A percentile compares a stretch with the other conserved stretches of the same genome.
Evolutionary conservation across 2,329 filamentous ascomycete genomes (phyloP).

Genomic region (Ophiosphaerella herpotricha): DNA sequence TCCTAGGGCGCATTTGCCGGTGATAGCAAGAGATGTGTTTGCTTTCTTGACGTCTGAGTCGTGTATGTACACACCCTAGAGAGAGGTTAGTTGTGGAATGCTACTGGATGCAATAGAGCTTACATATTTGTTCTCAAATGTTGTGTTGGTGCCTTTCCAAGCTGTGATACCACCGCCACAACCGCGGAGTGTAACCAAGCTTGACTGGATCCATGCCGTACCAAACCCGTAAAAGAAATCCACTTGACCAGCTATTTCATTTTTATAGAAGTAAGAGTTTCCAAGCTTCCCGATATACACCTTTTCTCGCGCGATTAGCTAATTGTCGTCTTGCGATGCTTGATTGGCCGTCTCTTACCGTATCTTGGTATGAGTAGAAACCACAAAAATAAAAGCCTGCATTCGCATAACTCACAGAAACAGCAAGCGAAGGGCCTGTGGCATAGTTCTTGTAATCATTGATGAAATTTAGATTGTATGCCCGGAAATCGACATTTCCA

Average conservation of each 20-base stretch:
- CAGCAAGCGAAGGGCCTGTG: conserved; percentile 62
- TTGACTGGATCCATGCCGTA: conserved; percentile 64
- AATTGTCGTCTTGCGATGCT: neutral
- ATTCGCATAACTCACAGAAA: conserved; percentile 67
- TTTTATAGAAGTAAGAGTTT: conserved; percentile 67
- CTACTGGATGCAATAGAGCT: neutral
- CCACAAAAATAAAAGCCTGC: conserved; percentile 69
- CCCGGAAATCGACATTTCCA: conserved; percentile 66
- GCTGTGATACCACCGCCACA: conserved; percentile 71
- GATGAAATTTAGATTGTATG: conserved; percentile 69
- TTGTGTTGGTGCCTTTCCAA: conserved; percentile 71
- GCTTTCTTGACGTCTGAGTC: conserved; percentile 59
- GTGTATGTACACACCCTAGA: conserved; percentile 63
- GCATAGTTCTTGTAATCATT: conserved; percentile 62
- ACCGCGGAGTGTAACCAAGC: conserved; percentile 59
- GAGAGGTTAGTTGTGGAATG: neutral
- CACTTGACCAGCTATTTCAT: conserved; percentile 66
- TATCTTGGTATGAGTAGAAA: conserved; percentile 71
- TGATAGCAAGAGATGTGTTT: conserved; percentile 51
- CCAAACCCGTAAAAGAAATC: conserved; percentile 74
- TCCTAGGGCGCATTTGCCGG: conserved; percentile 60
- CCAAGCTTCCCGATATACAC: conserved; percentile 67
- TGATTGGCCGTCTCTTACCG: conserved; percentile 47
- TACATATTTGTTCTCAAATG: conserved; percentile 65
- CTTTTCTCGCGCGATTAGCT: conserved; percentile 1